Percentiles rank a stretch among this genome's conserved stretches.
These are phyloP conservation scores for Chaetomium tenue DNA, from an alignment of 495 filamentous ascomycete genomes.

Conservation along the genomic window DNA sequence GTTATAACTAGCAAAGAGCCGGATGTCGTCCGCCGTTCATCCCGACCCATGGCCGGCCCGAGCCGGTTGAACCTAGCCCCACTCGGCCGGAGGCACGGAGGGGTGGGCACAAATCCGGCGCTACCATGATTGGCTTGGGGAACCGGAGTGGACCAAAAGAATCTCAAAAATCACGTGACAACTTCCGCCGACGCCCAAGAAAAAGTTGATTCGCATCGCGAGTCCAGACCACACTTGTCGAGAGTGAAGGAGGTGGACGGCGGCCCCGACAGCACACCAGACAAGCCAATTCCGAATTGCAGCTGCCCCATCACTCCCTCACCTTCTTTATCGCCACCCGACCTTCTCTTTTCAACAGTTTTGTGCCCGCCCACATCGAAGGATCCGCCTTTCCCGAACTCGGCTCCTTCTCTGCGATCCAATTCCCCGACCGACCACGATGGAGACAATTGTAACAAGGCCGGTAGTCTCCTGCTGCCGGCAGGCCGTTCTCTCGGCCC, in stretches of 20 bases:
- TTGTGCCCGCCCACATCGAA: neutral
- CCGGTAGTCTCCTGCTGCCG: slow-evolving; percentile 28
- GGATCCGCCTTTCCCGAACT: neutral
- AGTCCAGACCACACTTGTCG: slow-evolving; percentile 15
- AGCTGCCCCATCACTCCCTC: neutral
- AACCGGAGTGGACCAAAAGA: neutral
- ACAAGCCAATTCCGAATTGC: slow-evolving; percentile 12
- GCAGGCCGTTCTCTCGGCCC: slow-evolving; percentile 14
- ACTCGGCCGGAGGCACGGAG: slow-evolving; percentile 13
- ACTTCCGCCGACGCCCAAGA: slow-evolving; percentile 8
- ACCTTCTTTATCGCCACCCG: neutral
- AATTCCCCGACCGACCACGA: slow-evolving; percentile 5
- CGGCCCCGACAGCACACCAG: slow-evolving; percentile 13
- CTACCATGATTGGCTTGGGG: slow-evolving; percentile 10
- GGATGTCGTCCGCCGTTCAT: no score
- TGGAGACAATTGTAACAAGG: slow-evolving; percentile 23
- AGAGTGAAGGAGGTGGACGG: slow-evolving; percentile 21
- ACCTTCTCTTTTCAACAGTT: neutral
- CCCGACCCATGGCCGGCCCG: no score
- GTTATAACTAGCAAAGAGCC: no score
- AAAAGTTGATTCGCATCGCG: slow-evolving; percentile 24
- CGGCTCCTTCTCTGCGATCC: neutral
- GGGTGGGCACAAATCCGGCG: slow-evolving; percentile 6
- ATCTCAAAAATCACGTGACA: slow-evolving; percentile 22
- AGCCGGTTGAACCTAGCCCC: neutral